Evolutionary conservation across 2,329 filamentous ascomycete species (phyloP).

Genomic region (Ilyonectria sp.): DNA sequence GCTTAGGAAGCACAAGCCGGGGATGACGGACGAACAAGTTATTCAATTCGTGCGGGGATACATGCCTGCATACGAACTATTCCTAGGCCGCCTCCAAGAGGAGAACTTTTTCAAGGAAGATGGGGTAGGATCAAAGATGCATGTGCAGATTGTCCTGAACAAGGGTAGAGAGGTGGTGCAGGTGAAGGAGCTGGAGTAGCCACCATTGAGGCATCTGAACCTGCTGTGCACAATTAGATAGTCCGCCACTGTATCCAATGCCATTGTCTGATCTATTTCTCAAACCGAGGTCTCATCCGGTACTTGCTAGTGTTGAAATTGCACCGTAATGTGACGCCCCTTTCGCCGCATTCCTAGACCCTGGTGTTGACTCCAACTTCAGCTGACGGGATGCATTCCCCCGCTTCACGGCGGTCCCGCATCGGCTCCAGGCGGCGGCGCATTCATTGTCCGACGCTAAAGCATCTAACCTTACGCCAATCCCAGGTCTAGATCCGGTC

Average conservation of each 20-base stretch:
- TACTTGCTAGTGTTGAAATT: neutral
- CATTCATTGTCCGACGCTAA: conserved; percentile 19
- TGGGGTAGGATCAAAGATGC: conserved; percentile 29
- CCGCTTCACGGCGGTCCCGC: neutral
- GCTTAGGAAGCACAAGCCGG: conserved; percentile 36
- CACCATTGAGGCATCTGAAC: neutral
- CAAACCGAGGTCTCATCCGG: neutral
- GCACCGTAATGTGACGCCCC: neutral
- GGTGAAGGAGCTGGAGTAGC: conserved; percentile 33
- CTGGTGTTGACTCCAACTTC: conserved; percentile 18
- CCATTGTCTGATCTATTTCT: too few relatives aligned
- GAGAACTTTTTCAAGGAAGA: conserved; percentile 35
- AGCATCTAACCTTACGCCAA: conserved; percentile 9
- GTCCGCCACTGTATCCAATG: neutral
- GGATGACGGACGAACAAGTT: conserved; percentile 45
- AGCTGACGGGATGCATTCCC: neutral
- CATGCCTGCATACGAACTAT: conserved; percentile 46
- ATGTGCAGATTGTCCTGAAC: conserved; percentile 26
- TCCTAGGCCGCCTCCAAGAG: conserved; percentile 36
- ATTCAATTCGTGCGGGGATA: conserved; percentile 45
- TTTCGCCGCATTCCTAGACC: neutral
- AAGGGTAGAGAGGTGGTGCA: conserved; percentile 29
- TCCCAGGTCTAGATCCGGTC: conserved; percentile 16
- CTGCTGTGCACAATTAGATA: neutral
- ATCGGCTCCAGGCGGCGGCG: neutral